Evolutionary conservation across 2,329 filamentous ascomycete genomes (phyloP).

Genomic region (Ceratocystis colombiana): DNA sequence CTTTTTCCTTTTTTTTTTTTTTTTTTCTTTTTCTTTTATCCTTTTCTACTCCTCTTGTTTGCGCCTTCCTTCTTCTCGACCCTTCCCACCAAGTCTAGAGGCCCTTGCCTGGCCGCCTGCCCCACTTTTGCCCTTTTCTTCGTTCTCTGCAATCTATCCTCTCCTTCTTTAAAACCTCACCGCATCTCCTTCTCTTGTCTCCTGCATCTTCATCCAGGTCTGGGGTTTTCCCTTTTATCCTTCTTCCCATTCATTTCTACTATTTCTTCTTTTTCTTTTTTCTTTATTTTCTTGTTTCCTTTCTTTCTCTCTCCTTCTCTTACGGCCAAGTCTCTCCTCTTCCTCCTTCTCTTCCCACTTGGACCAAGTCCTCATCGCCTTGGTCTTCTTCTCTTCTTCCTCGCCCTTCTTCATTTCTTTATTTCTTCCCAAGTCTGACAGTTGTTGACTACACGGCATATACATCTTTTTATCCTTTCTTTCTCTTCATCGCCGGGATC

Average conservation of each 20-base stretch:
- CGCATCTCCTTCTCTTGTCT: slow-evolving; percentile 20
- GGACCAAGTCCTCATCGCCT: slow-evolving; percentile 14
- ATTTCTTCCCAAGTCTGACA: slow-evolving; percentile 23
- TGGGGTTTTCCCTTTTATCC: slow-evolving; percentile 4
- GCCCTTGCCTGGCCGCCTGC: no score
- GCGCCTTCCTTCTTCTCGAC: not conserved
- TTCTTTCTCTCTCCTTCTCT: slow-evolving; percentile 16
- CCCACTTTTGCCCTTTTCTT: slow-evolving; percentile 8
- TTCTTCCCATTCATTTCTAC: slow-evolving; percentile 16
- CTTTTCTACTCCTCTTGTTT: not conserved
- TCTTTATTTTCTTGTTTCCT: slow-evolving; percentile 18
- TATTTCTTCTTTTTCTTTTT: slow-evolving; percentile 20
- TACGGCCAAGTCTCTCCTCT: not conserved
- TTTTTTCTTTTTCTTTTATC: not conserved
- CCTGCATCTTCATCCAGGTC: not conserved
- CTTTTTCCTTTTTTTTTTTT: not conserved
- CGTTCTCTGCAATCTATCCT: slow-evolving; percentile 6
- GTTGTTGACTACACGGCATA: slow-evolving; percentile 21
- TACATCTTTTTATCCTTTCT: slow-evolving; percentile 21
- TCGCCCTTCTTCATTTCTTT: slow-evolving; percentile 20
- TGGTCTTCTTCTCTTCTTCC: slow-evolving; percentile 19
- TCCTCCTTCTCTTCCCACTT: slow-evolving; percentile 13
- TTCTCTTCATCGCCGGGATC: slow-evolving; percentile 16
- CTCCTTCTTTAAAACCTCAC: slow-evolving; percentile 20
- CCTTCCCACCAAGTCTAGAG: no score